Base-by-base conservation (phyloP, 1,284 basidiomycete genomes). In the Ganoderma sp. region DNA sequence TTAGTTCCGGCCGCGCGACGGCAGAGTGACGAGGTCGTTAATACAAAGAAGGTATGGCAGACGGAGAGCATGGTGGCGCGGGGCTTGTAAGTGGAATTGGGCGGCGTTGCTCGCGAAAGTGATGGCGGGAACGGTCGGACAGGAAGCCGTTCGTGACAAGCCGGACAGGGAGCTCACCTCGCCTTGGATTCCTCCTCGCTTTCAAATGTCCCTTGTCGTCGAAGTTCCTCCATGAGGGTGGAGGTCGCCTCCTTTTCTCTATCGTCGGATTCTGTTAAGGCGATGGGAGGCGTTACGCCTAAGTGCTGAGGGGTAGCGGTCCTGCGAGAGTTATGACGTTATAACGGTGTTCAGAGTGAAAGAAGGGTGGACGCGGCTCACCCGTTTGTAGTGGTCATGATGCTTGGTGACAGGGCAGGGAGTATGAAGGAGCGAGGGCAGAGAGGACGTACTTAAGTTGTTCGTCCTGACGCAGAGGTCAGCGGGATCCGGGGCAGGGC, bases 281-380 rank as follows among this genome's bases (percentile, higher is more conserved):
- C 92, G 77, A 99, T 97, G 61, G 97, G 97, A 57, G 95, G 93
- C 17, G 97, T 99, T 58, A 94, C 92, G 69, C 92, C 92, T 67
- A 90, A 82, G 80, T 86, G 89, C 57, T 69, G 64, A n/a, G 67
- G 32, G 37, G 62, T 66, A 39, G 63, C 41, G 37, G 66, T 56
- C 58, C 68, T 69, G 64, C 39, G 42, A 25, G 3, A 41, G 42
- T 48, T 12, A 52, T n/a, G 43, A 28, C 8, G 45, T 43, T 48
- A 59, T 54, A 39, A 50, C 56, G 57, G 65, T 63, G 28, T 7
- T 56, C 19, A 19, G 41, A 6, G 22, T 58, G 2, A 28, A 48
- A 41, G 34, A n/a, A 50, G 5, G 19, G 7, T 19, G 48, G 15
- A 50, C 5, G 14, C 12, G 9, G 48, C 70, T 69, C 66, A 71